A percentile compares a stretch with the other conserved stretches of the same genome.
These are phyloP conservation scores for Solanum aculeatissimum DNA, from an alignment of 305 asterid genomes.

Conservation along the genomic window DNA sequence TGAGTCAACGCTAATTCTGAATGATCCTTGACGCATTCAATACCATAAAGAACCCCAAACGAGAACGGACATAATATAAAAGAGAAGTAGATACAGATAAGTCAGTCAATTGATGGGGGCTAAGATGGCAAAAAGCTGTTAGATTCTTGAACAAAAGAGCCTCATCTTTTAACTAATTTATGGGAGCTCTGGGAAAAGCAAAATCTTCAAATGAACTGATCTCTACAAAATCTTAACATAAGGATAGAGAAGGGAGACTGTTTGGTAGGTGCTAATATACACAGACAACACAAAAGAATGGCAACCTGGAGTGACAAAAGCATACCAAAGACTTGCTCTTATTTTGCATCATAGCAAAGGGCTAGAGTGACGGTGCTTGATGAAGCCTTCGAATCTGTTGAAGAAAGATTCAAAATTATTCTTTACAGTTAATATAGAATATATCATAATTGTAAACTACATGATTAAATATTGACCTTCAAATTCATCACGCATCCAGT, in stretches of 20 bases:
- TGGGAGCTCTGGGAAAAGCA: background rate
- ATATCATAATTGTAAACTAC: conserved; percentile 1
- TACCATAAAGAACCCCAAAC: background rate
- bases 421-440: background rate
- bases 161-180: background rate
- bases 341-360: conserved; percentile 25
- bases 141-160: background rate
- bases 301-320: conserved; percentile 9
- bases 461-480: conserved; percentile 7
- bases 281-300: conserved; percentile 1
- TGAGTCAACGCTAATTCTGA: background rate
- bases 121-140: background rate
- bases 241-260: background rate
- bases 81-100: background rate
- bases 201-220: background rate
- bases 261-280: background rate
- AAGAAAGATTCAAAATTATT: conserved; percentile 9
- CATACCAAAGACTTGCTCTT: conserved; percentile 12
- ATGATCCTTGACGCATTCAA: background rate
- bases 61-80: background rate
- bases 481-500: conserved; percentile 60
- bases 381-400: conserved; percentile 19
- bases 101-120: background rate
- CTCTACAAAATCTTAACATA: background rate
- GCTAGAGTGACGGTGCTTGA: conserved; percentile 21